phyloP scores from a whole-genome alignment of 495 filamentous ascomycete species.

The Xylaria grammica region DNA sequence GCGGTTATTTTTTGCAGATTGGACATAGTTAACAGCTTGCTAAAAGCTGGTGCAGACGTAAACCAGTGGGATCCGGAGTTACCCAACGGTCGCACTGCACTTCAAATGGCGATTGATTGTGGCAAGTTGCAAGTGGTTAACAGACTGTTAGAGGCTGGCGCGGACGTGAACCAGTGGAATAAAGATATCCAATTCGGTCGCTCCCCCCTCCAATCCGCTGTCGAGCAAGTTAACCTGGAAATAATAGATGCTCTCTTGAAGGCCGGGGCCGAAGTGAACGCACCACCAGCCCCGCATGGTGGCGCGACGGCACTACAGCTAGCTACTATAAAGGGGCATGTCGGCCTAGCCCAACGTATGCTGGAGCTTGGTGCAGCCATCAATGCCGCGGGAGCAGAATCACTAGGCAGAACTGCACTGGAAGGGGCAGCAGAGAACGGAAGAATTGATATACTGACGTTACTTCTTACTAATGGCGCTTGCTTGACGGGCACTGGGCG shows the following conservation, averaged over 20 bases:
- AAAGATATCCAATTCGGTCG: not conserved
- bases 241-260: not conserved
- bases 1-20: no score
- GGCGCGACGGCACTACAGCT: conserved; percentile 26
- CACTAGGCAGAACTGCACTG: not conserved
- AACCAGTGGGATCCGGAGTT: no score
- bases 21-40: no score
- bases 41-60: no score
- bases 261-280: conserved; percentile 20
- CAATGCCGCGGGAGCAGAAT: not conserved
- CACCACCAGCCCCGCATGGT: not conserved
- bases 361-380: conserved; percentile 14
- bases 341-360: conserved; percentile 19
- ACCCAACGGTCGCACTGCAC: no score
- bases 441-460: not conserved
- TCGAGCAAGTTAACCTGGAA: not conserved
- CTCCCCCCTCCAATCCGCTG: not conserved
- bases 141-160: not conserved
- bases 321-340: conserved; percentile 21
- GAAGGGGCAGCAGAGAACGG: conserved; percentile 11
- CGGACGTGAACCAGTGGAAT: not conserved
- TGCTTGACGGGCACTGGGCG: no score
- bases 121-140: not conserved
- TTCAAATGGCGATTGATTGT: no score
- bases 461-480: not conserved